Base-by-base conservation (phyloP, 2,329 filamentous ascomycete species). In the Tothia fuscella region DNA sequence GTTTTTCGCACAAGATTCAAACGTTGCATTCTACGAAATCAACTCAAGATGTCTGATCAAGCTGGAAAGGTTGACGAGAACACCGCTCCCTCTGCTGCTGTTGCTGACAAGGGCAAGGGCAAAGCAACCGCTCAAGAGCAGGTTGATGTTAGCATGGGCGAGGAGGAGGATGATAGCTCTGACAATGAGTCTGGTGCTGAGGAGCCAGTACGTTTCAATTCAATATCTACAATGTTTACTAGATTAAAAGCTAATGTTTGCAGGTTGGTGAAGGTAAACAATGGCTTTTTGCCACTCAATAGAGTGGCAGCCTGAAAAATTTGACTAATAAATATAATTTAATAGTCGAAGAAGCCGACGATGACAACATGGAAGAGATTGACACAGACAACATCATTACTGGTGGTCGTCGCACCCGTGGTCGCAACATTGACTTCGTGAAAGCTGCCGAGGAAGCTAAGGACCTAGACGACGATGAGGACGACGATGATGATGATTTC, bases 371-470 rank as follows among this genome's bases (percentile, higher is more conserved):
- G 71, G 84, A 93, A 59, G 88, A 89, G 65, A 95, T 98, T 60
- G 85, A 93, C 59, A 69, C 76, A 44, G 75, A 76, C 60, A 96
- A 96, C 73, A 93, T 96, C 61, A 78, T 96, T 57, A 61, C 67
- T 45, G 74, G 71, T 49, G 80, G 80, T 48, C 76, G 80, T 54
- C 89, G 91, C 63, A 96, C 89, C 49, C 89, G 89, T 56, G 88
- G 88, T 58, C 84, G 85, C 63, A 74, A 79, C 56, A 95, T 96
- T 60, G 85, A 96, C 71, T 96, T 85, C 65, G 82, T 82, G 55
- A 87, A 93, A 69, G 88, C 88, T 16, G 86, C 85, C 20, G 72
- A 82, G 63, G 78, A 93, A 62, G 74, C 82, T 53, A 77, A 75
- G 35, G 75, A 71, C n/a, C 79, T 83, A 6, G 82, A 88, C 4